Conservation (phyloP, 306 rosid genomes). For the Pyrus communis region DNA sequence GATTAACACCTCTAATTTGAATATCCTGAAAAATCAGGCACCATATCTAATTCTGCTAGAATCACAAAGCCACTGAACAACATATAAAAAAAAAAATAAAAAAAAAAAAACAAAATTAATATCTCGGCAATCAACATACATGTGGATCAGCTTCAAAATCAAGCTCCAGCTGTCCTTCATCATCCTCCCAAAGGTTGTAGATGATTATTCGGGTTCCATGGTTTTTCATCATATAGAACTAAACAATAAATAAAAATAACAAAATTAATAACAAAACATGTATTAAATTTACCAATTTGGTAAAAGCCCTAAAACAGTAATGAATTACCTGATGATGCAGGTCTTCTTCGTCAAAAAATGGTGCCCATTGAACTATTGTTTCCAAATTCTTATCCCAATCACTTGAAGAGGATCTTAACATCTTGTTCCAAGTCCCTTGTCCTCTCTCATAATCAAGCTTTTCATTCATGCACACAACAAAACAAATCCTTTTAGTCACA, state of each 20-base stretch:
- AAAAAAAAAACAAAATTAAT: background rate
- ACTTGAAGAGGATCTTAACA: conserved; percentile 47
- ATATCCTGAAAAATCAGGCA: conserved; percentile 56
- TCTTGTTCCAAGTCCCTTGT: conserved; percentile 53
- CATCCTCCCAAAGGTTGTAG: conserved; percentile 98
- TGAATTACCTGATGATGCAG: conserved; percentile 58
- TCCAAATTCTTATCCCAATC: conserved; percentile 76
- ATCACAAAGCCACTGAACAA: background rate
- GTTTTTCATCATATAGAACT: conserved; percentile 63
- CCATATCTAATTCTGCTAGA: background rate
- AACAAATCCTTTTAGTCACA: background rate
- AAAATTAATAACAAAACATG: conserved; percentile 3
- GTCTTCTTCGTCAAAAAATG: conserved; percentile 68
- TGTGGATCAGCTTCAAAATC: conserved; percentile 78
- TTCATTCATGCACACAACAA: conserved; percentile 16
- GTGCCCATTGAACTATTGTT: conserved; percentile 82
- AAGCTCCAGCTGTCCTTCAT: conserved; percentile 86
- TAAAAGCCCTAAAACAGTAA: background rate
- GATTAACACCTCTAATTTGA: conserved; percentile 90
- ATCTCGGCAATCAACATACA: conserved; percentile 36
- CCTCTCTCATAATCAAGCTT: conserved; percentile 79
- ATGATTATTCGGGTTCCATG: conserved; percentile 84
- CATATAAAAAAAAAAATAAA: background rate
- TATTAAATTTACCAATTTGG: background rate
- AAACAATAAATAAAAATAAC: conserved; percentile 15